Evolutionary conservation across 495 filamentous ascomycete species (phyloP), one percentile per base, ranked within the genome.

Genomic region (Penicillium longicatenatum): DNA sequence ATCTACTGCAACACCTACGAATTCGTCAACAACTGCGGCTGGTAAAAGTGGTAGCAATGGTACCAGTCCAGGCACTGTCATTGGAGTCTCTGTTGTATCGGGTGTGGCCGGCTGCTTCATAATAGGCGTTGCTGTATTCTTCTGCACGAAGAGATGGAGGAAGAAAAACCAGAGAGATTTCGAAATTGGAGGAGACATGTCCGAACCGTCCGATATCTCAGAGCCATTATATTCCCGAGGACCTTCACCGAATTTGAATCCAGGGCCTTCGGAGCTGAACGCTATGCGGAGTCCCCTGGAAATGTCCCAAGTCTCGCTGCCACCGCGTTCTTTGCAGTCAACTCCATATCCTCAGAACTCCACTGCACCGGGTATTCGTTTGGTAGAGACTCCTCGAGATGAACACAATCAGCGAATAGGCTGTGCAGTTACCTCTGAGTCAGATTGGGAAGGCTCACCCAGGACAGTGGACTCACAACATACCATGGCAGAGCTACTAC

Each of bases 181-280:
- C 47, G 77, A 79, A 50, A 77, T 76, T 58, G 77, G 75, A 21
- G 77, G 74, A 7, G 55, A 62, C 12, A 78, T 78, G 75, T 64
- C 70, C 50, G 73, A 77, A 53, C 77, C 75, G 41, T 66, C 69
- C 2, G 69, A 72, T 17, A 78, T 77, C 33, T 61, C 58, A 19
- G 56, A 58, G 9, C 54, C 62, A 24, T 67, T 68, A 21, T 64
- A 61, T 12, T 55, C 53, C 30, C 50, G 59, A 30, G 60, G 29
- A 8, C 48, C 61, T 24, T 55, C 54, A 9, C 50, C 49, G 3
- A 48, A 44, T 10, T 69, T 59, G 44, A 59, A 54, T 14, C 70
- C 61, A 30, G 61, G 60, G 5, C 53, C 63, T 11, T 52, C 49
- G 33, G 41, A 48, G 29, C 43, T 54, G 30, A 42, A 43, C 19